phyloP scores from a whole-genome alignment of 2,329 filamentous ascomycete species.

The Metarhizium rileyi region DNA sequence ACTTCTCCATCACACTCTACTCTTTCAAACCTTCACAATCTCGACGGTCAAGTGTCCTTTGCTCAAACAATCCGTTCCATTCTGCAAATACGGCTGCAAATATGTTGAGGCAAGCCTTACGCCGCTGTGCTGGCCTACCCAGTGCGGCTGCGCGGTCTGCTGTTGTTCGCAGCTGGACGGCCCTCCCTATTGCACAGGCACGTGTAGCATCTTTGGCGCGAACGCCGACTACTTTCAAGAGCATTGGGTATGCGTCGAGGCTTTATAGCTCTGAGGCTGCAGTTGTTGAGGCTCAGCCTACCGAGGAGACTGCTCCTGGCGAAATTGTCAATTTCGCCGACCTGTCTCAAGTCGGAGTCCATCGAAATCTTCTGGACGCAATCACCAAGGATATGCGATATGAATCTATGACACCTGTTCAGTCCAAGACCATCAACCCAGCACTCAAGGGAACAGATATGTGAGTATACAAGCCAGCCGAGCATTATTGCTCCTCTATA shows the following conservation, averaged over 20 bases:
- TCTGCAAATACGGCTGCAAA: constrained; percentile 6
- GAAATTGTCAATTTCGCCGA: constrained; percentile 34
- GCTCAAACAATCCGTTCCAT: not conserved
- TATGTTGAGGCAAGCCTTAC: constrained; percentile 28
- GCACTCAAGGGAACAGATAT: constrained; percentile 74
- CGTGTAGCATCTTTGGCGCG: constrained; percentile 12
- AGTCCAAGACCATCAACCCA: constrained; percentile 71
- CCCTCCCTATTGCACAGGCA: constrained; percentile 16
- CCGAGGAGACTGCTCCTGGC: constrained; percentile 10
- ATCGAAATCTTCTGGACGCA: constrained; percentile 54
- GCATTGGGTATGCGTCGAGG: constrained; percentile 17
- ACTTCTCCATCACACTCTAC: not conserved
- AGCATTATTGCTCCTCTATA: not conserved
- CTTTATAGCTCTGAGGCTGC: constrained; percentile 31
- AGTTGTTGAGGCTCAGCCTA: constrained; percentile 13
- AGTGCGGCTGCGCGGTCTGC: constrained; percentile 19
- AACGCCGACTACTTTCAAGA: constrained; percentile 11
- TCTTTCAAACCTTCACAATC: not conserved
- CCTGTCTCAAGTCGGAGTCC: constrained; percentile 40
- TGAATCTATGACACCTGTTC: constrained; percentile 85
- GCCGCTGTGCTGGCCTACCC: constrained; percentile 29
- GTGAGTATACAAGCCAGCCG: constrained; percentile 45
- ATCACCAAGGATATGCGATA: constrained; percentile 68
- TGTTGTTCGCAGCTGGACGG: constrained; percentile 19
- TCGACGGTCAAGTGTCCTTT: not conserved